Evolutionary conservation across 352 stramenopile species (phyloP), one percentile per base, ranked within the genome.

Genomic region (Phytophthora syringae): DNA sequence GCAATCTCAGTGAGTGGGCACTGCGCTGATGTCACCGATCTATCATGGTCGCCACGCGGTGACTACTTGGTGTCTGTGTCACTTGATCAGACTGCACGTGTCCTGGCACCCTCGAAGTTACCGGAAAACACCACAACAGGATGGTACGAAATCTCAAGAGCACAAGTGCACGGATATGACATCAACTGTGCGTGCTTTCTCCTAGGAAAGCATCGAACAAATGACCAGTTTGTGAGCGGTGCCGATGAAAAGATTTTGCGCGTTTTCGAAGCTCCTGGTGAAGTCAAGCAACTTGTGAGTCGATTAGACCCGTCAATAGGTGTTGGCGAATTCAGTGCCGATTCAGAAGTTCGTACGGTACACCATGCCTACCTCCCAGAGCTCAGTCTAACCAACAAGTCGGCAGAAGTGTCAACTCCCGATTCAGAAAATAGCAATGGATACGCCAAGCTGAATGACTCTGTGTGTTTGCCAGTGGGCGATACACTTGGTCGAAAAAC

Each of bases 241-340:
- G 84, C 86, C 0, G 86, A 93, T 49, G 86, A 94, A 51, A 94
- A 94, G 61, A 91, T 94, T 59, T 51, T 94, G n/a, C 82, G 86
- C 3, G 77, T 90, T 2, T 91, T 92, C 37, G 75, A 89, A 52
- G 82, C 80, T n/a, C 84, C 84, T 7, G 64, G 88, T 21, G 66
- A 80, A 56, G 53, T 90, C 13, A 74, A 77, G 20, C 25, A 52
- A 5, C 67, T 86, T 2, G 72, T 79, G 11, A 15, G 39, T 13
- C 64, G 52, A 16, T 65, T 83, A 18, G 60, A 81, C 3, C 27
- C 16, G 0, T 21, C 20, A n/a, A 36, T 20, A 11, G 39, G 25
- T 21, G 37, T 28, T 15, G 15, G 1, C 5, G 7, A 63, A 60
- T 59, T 45, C 5, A 37, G 12, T 27, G 20, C 50, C 32, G 43